Evolutionary conservation across 2,329 filamentous ascomycete genomes (phyloP).

Genomic region (Stemphylium beticola): DNA sequence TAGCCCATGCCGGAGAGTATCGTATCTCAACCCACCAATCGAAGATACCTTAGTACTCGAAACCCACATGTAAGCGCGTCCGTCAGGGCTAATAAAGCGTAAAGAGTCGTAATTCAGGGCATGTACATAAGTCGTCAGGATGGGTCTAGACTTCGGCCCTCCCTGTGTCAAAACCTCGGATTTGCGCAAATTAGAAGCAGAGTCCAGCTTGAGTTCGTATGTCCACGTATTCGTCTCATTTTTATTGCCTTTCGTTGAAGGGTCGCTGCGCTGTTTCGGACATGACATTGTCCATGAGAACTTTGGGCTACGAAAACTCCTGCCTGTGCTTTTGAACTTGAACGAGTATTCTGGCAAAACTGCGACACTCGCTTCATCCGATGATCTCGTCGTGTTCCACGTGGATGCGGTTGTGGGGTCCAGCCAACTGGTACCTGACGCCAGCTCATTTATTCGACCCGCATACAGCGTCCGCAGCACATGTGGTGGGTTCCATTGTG

Average conservation of each 20-base stretch:
- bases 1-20: conserved; percentile 41
- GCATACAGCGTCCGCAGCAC: conserved; percentile 32
- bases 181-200: conserved; percentile 30
- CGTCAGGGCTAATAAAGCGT: conserved; percentile 39
- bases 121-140: conserved; percentile 41
- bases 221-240: conserved; percentile 24
- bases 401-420: conserved; percentile 27
- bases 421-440: conserved; percentile 31
- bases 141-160: conserved; percentile 11
- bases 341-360: conserved; percentile 28
- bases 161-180: conserved; percentile 30
- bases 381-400: conserved; percentile 31
- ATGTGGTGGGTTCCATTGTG: conserved; percentile 38
- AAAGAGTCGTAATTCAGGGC: conserved; percentile 42
- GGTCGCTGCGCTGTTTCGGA: not conserved
- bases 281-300: conserved; percentile 38
- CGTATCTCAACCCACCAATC: conserved; percentile 33
- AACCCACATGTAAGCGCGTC: conserved; percentile 39
- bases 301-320: conserved; percentile 33
- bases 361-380: conserved; percentile 19
- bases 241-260: conserved; percentile 1
- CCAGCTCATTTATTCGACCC: conserved; percentile 9
- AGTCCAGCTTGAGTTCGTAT: conserved; percentile 37
- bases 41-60: conserved; percentile 34
- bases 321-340: conserved; percentile 32